Conservation (phyloP, 2,329 filamentous ascomycete species). For the Ophiostoma novo-ulmi region DNA sequence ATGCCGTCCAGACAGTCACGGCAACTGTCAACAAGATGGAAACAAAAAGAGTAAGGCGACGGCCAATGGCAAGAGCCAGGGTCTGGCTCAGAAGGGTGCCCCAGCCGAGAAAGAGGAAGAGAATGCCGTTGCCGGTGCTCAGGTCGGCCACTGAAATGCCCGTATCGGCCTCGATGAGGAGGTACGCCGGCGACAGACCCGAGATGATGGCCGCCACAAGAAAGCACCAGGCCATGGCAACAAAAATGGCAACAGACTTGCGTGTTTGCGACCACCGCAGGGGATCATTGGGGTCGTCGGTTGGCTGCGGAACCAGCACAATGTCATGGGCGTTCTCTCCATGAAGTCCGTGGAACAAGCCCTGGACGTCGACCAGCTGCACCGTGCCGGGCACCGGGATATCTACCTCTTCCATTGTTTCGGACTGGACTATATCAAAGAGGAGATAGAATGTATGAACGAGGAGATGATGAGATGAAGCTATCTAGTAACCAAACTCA, state of each 20-base stretch:
- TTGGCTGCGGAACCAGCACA: slow-evolving; percentile 8
- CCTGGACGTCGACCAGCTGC: slow-evolving; percentile 11
- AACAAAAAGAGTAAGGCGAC: not conserved
- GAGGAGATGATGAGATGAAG: not conserved
- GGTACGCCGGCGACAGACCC: slow-evolving; percentile 1
- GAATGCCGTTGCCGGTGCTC: slow-evolving; percentile 6
- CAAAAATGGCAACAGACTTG: slow-evolving; percentile 6
- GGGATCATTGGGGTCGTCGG: slow-evolving; percentile 7
- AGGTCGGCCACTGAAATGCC: slow-evolving; percentile 6
- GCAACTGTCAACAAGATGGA: slow-evolving; percentile 2
- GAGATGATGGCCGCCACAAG: slow-evolving; percentile 4
- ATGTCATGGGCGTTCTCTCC: not conserved
- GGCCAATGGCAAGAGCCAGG: not conserved
- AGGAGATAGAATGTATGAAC: not conserved
- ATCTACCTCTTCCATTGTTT: not conserved
- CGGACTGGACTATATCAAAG: not conserved
- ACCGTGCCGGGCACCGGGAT: slow-evolving; percentile 4
- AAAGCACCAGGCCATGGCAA: slow-evolving; percentile 6
- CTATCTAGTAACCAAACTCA: not conserved
- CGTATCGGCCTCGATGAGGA: not conserved
- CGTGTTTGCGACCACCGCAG: not conserved
- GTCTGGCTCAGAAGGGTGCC: slow-evolving; percentile 7
- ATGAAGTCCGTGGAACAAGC: slow-evolving; percentile 1
- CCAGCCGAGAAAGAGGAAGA: slow-evolving; percentile 7
- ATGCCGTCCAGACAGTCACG: slow-evolving; percentile 7